Percentiles rank a stretch among this genome's conserved stretches.
Conservation (phyloP, 768 basidiomycete species). For the Jaapia argillacea region DNA sequence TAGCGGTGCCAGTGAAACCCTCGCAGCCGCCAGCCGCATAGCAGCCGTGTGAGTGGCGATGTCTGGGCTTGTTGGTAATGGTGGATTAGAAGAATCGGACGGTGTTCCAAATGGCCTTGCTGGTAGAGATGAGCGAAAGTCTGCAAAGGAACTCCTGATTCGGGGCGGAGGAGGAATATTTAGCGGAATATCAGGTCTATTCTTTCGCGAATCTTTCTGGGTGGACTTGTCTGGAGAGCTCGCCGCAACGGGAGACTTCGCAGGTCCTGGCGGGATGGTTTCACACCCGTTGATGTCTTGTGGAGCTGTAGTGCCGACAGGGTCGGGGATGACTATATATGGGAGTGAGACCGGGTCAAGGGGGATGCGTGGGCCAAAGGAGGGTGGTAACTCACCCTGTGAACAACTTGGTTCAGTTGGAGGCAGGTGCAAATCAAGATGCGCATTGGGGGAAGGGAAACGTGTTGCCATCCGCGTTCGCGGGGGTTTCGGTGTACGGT, state of each 20-base stretch:
- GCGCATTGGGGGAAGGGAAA: neutral
- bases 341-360: too few species aligned
- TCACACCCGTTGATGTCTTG: too few species aligned
- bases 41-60: conserved; percentile 66
- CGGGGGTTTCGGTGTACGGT: conserved; percentile 54
- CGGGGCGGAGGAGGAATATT: conserved; percentile 22
- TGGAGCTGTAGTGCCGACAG: neutral
- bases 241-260: neutral
- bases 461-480: neutral
- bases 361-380: neutral
- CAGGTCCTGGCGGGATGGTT: neutral
- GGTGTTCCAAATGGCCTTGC: neutral
- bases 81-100: too few species aligned
- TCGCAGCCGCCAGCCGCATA: conserved; percentile 77
- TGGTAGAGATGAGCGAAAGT: conserved; percentile 4
- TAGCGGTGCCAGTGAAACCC: conserved; percentile 78
- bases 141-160: conserved; percentile 31
- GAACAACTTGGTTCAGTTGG: neutral
- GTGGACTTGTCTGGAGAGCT: neutral
- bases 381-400: neutral
- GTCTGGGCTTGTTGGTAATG: conserved; percentile 30
- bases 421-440: neutral
- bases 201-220: neutral
- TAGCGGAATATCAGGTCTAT: neutral
- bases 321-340: neutral